Evolutionary conservation across 169 alveolate genomes (phyloP), one percentile per base, ranked within the genome.

Genomic region (Eimeria falciformis): DNA sequence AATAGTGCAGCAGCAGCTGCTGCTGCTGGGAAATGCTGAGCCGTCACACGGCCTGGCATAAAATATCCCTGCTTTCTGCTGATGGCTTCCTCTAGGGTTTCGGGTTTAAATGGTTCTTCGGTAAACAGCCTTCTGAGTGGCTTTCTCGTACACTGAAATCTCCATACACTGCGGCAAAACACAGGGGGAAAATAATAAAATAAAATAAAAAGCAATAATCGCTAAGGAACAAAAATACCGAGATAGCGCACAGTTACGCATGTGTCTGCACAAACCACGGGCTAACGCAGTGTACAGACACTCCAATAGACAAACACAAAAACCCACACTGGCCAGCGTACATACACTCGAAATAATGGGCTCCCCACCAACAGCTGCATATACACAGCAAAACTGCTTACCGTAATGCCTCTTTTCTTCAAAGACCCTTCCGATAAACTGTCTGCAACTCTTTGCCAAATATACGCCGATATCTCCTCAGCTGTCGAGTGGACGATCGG

Each of bases 401-500:
- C 90, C 90, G 9, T 9, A 21, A 56, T 45, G 37, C 82, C 82
- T 17, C 93, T 53, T 25, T 88, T 69, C 88, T 88, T 66, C 29
- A 88, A 46, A 27, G 1, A 29, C 14, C 23, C 75, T 7, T n/a
- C 45, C 9, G 81, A 27, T 7, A 88, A 21, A 21, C n/a, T 88
- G 23, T 62, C 85, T 2, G 71, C 53, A 6, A 89, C 7, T 46
- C 46, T 5, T 40, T 75, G 46, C 93, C 93, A 90, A 12, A 90
- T 47, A 33, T 90, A 90, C 33, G 62, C 69, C 40, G 50, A 12
- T 2, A 90, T 6, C 46, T 90, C 93, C 79, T 90, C 93, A n/a
- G 93, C 90, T 1, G 90, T 90, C 12, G 90, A 73, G 55, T 90
- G 93, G 40, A 73, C 93, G 2, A 90, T 50, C 40, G 93, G 93